These are phyloP conservation scores for Penicillium concentricum DNA, from an alignment of 2,329 filamentous ascomycete species.

Conservation along the genomic window DNA sequence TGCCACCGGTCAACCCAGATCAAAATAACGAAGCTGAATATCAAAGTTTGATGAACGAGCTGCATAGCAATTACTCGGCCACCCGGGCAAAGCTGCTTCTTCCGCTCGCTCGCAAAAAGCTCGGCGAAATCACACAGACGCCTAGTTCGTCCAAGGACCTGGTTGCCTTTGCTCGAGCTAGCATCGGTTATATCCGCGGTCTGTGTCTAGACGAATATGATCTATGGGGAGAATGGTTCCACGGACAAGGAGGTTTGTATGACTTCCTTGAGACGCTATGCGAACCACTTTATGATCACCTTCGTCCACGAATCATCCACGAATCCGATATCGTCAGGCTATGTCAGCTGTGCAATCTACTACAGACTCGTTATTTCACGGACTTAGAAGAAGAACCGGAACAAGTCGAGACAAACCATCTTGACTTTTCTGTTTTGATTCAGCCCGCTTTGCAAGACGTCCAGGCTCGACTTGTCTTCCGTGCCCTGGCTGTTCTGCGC, in stretches of 20 bases:
- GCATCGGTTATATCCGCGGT: slow-evolving; percentile 64
- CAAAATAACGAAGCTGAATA: slow-evolving; percentile 62
- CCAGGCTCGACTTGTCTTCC: slow-evolving; percentile 65
- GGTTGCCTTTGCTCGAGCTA: slow-evolving; percentile 63
- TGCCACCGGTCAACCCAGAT: slow-evolving; percentile 59
- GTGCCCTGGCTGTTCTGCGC: slow-evolving; percentile 61
- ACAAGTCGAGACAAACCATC: slow-evolving; percentile 50
- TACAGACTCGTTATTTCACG: slow-evolving; percentile 65
- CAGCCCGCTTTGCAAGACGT: slow-evolving; percentile 67
- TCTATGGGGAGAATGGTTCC: slow-evolving; percentile 66
- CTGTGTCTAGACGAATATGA: slow-evolving; percentile 68
- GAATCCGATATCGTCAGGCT: slow-evolving; percentile 66
- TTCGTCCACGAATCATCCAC: slow-evolving; percentile 64
- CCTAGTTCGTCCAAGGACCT: slow-evolving; percentile 62
- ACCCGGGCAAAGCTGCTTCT: slow-evolving; percentile 59
- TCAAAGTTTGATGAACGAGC: slow-evolving; percentile 63
- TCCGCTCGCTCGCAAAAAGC: slow-evolving; percentile 62
- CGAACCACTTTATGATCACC: slow-evolving; percentile 66
- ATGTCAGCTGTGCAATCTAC: slow-evolving; percentile 64
- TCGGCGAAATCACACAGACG: slow-evolving; percentile 54
- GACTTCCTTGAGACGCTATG: slow-evolving; percentile 67
- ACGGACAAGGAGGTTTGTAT: slow-evolving; percentile 61
- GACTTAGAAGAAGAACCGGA: slow-evolving; percentile 56
- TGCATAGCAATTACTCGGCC: slow-evolving; percentile 63
- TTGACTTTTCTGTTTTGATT: slow-evolving; percentile 63